A percentile compares a stretch with the other conserved stretches of the same genome.
phyloP scores from a whole-genome alignment of 441 rosid species.

The Erodium chrysanthum region DNA sequence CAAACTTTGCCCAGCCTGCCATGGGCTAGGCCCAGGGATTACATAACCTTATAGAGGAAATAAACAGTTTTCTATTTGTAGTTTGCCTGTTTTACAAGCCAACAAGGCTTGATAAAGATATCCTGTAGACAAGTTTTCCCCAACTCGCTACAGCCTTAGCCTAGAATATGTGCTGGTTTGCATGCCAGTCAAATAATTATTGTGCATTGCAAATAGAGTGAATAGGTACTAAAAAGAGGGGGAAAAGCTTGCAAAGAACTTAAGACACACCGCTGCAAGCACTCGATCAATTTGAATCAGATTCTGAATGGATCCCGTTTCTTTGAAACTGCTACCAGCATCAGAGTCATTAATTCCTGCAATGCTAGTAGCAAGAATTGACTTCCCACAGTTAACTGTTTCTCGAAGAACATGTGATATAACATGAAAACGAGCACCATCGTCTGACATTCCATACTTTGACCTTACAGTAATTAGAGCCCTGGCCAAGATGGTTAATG shows the following conservation, averaged over 20 bases:
- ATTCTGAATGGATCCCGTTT: constrained; percentile 58
- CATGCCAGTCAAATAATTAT: background rate
- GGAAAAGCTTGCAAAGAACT: background rate
- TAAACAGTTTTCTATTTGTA: background rate
- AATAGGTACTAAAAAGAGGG: background rate
- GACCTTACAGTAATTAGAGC: constrained; percentile 74
- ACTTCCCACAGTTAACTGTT: constrained; percentile 78
- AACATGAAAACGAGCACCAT: constrained; percentile 93
- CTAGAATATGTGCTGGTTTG: background rate
- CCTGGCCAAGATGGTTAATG: constrained; percentile 37
- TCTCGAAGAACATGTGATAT: constrained; percentile 88
- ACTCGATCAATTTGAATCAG: constrained; percentile 89
- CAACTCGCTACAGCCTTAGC: background rate
- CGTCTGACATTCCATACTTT: constrained; percentile 70
- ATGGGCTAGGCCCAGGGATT: background rate
- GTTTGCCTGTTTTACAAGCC: background rate
- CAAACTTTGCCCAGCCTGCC: background rate
- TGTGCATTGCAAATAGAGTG: background rate
- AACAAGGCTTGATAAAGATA: background rate
- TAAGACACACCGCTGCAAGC: constrained; percentile 55
- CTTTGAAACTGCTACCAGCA: constrained; percentile 54
- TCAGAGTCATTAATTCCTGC: constrained; percentile 68
- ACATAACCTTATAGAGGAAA: background rate
- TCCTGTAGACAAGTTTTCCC: background rate
- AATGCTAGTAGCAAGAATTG: constrained; percentile 72